These are phyloP conservation scores for Diplodia seriata DNA, from an alignment of 2,329 filamentous ascomycete genomes.

Conservation along the genomic window DNA sequence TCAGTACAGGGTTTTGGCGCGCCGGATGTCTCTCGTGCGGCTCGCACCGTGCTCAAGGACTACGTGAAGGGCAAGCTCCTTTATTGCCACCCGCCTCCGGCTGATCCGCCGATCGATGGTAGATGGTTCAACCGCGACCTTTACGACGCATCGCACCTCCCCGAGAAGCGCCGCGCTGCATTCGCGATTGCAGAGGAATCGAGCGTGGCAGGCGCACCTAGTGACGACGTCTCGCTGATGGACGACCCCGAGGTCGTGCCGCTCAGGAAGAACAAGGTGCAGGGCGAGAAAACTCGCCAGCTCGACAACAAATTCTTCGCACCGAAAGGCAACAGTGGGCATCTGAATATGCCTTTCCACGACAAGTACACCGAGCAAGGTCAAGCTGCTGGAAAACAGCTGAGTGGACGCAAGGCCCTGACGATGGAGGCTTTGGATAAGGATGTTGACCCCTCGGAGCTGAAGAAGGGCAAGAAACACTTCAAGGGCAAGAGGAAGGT, in stretches of 20 bases:
- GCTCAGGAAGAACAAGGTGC: slow-evolving; percentile 42
- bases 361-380: slow-evolving; percentile 89
- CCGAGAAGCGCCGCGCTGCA: slow-evolving; percentile 76
- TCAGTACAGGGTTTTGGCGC: slow-evolving; percentile 87
- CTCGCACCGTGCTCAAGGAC: slow-evolving; percentile 90
- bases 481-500: slow-evolving; percentile 78
- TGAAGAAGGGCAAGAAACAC: slow-evolving; percentile 85
- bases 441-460: slow-evolving; percentile 80
- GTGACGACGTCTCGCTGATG: slow-evolving; percentile 51
- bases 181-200: slow-evolving; percentile 57
- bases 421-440: slow-evolving; percentile 83
- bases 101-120: slow-evolving; percentile 68
- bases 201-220: slow-evolving; percentile 48
- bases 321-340: slow-evolving; percentile 66
- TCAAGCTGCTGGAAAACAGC: slow-evolving; percentile 63
- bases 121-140: slow-evolving; percentile 86
- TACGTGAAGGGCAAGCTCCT: slow-evolving; percentile 96
- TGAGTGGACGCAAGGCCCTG: slow-evolving; percentile 83
- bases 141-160: slow-evolving; percentile 82
- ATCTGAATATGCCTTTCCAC: slow-evolving; percentile 82
- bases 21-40: slow-evolving; percentile 91
- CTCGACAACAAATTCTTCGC: slow-evolving; percentile 93
- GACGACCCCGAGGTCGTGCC: slow-evolving; percentile 60
- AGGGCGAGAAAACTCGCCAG: slow-evolving; percentile 75
- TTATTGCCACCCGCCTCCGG: slow-evolving; percentile 86